Conservation (phyloP, 2,329 filamentous ascomycete genomes). For the Sphaceloma murrayae region DNA sequence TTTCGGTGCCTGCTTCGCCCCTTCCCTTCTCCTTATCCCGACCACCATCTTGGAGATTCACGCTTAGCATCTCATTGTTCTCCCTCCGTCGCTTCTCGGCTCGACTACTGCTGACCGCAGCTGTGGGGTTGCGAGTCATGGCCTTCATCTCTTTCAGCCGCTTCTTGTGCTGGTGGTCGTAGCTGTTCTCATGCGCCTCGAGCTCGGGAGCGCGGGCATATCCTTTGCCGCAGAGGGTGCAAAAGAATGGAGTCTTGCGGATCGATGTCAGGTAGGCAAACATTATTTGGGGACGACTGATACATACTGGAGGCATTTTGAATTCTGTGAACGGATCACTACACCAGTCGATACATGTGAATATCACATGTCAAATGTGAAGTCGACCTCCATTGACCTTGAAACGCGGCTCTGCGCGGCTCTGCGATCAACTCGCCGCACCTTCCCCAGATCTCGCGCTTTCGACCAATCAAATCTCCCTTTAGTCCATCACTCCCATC, state of each 20-base stretch:
- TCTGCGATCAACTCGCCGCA: no score
- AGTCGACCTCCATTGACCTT: no score
- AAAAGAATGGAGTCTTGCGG: conserved; percentile 24
- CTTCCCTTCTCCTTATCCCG: background rate
- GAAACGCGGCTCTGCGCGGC: no score
- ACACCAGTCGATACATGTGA: no score
- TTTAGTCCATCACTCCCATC: background rate
- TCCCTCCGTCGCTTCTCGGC: conserved; percentile 39
- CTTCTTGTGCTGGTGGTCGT: conserved; percentile 92
- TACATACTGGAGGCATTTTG: conserved; percentile 17
- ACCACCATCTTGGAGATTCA: conserved; percentile 12
- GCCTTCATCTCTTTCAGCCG: conserved; percentile 81
- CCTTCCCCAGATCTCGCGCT: no score
- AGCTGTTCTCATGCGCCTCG: conserved; percentile 85
- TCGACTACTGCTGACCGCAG: conserved; percentile 55
- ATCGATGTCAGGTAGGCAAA: conserved; percentile 14
- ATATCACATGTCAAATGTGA: background rate
- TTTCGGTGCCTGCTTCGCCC: conserved; percentile 7
- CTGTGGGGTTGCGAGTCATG: conserved; percentile 62
- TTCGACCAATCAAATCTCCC: background rate
- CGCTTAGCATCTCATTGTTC: conserved; percentile 18
- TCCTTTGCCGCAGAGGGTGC: conserved; percentile 80
- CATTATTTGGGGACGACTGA: conserved; percentile 18
- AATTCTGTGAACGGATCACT: background rate
- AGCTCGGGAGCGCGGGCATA: conserved; percentile 95